A percentile compares a stretch with the other conserved stretches of the same genome.
Conservation (phyloP, 1,284 basidiomycete species). For the Omphalotus olearius region DNA sequence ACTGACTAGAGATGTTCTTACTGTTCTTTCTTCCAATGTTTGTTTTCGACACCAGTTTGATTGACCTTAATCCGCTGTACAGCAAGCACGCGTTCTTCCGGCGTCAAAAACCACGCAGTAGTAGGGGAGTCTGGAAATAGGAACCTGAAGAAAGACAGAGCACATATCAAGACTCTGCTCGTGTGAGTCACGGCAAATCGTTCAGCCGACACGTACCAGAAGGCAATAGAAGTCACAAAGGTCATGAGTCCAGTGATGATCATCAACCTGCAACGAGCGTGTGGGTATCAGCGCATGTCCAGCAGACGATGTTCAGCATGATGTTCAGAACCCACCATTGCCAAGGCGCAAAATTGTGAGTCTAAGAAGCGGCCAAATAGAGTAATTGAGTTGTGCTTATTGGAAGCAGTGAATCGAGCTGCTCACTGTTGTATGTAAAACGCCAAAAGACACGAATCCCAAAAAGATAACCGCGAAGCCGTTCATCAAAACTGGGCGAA, state of each 20-base stretch:
- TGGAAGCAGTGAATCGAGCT: constrained; percentile 2
- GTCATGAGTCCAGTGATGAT: constrained; percentile 60
- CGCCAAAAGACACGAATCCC: constrained; percentile 53
- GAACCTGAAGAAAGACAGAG: constrained; percentile 38
- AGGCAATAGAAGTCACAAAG: constrained; percentile 50
- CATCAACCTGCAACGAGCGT: constrained; percentile 42
- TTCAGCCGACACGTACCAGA: constrained; percentile 37
- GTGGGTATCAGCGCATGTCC: constrained; percentile 1
- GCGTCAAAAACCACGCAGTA: constrained; percentile 65
- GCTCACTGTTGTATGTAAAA: constrained; percentile 39
- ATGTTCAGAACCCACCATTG: constrained; percentile 36
- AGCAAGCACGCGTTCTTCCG: constrained; percentile 61
- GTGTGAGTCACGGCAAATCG: background rate
- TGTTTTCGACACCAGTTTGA: constrained; percentile 75
- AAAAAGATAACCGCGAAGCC: constrained; percentile 63
- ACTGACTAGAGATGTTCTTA: background rate
- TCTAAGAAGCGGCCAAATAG: constrained; percentile 18
- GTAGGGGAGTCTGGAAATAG: constrained; percentile 76
- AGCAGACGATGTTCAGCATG: background rate
- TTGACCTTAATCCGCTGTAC: constrained; percentile 64
- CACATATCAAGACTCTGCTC: background rate
- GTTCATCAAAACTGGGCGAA: constrained; percentile 54
- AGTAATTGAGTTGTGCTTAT: background rate
- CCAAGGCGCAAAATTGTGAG: constrained; percentile 44
- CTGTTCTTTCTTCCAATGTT: constrained; percentile 76